phyloP scores from a whole-genome alignment of 139 green algal genomes.

The Micractinium sp. region DNA sequence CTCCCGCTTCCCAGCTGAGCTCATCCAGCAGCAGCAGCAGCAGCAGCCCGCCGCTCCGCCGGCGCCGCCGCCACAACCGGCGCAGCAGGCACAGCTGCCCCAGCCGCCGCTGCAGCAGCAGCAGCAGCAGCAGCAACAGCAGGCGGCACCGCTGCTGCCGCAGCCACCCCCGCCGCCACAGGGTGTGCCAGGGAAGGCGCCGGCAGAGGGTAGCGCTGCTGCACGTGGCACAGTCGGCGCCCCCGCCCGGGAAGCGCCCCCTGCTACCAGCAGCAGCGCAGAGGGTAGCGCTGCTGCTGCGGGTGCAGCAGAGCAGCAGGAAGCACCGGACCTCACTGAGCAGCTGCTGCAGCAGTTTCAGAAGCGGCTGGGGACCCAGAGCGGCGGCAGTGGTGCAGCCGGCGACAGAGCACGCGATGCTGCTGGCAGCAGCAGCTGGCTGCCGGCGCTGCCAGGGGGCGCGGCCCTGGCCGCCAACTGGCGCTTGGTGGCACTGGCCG shows the following conservation, averaged over 20 bases:
- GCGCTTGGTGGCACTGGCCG: not conserved
- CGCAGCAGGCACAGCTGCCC: not conserved
- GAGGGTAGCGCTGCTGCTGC: not conserved
- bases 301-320: not conserved
- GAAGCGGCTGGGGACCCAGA: not conserved
- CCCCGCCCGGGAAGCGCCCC: not conserved
- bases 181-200: not conserved
- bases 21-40: constrained; percentile 3
- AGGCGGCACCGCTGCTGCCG: not conserved
- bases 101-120: not conserved
- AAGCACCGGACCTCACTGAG: not conserved
- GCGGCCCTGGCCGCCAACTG: not conserved
- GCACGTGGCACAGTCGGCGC: too few species aligned
- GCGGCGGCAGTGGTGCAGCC: not conserved
- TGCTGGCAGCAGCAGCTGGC: not conserved
- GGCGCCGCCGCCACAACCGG: not conserved
- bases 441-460: not conserved
- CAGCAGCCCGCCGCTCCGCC: not conserved
- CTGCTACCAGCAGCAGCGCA: too few species aligned
- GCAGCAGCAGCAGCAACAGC: not conserved
- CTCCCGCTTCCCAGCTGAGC: constrained; percentile 8
- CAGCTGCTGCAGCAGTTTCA: constrained; percentile 31
- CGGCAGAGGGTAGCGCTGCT: too few species aligned
- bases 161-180: not conserved
- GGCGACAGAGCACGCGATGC: not conserved